Conservation (phyloP, 345 rosid genomes). For the Lepidium didymum region DNA sequence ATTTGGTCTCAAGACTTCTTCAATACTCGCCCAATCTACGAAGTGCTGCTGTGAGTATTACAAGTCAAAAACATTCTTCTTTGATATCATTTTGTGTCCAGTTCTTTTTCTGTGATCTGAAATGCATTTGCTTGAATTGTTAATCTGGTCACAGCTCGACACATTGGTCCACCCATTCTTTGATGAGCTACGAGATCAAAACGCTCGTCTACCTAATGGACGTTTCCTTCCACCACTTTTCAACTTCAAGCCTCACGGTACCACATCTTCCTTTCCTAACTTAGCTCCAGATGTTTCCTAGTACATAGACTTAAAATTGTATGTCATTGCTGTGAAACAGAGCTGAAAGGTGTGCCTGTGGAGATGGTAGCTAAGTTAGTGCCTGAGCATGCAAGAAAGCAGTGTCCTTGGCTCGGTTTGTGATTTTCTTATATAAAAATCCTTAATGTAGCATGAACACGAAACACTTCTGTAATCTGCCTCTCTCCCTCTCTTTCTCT, state of each 20-base stretch:
- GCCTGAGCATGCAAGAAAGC: conserved; percentile 85
- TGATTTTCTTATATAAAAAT: conserved; percentile 18
- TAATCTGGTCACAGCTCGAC: conserved; percentile 49
- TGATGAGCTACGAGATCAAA: conserved; percentile 84
- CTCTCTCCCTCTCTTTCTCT: background rate
- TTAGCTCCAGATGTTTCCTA: background rate
- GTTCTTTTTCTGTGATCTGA: background rate
- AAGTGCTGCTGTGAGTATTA: conserved; percentile 71
- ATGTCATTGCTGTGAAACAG: conserved; percentile 27
- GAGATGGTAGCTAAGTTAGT: conserved; percentile 70
- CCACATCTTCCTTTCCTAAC: background rate
- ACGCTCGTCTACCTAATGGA: conserved; percentile 73
- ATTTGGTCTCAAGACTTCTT: conserved; percentile 87
- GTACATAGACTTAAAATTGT: background rate
- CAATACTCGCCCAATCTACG: conserved; percentile 95
- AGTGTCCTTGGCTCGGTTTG: conserved; percentile 63
- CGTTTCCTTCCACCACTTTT: conserved; percentile 84
- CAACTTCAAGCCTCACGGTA: conserved; percentile 88
- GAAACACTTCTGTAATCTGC: background rate
- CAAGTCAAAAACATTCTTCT: conserved; percentile 5
- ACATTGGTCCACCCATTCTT: conserved; percentile 91
- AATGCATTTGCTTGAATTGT: background rate
- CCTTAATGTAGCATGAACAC: conserved; percentile 11
- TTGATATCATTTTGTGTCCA: background rate
- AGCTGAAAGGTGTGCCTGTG: conserved; percentile 68